Evolutionary conservation across 257 asterid genomes (phyloP).

Genomic region (Scutellaria barbata): DNA sequence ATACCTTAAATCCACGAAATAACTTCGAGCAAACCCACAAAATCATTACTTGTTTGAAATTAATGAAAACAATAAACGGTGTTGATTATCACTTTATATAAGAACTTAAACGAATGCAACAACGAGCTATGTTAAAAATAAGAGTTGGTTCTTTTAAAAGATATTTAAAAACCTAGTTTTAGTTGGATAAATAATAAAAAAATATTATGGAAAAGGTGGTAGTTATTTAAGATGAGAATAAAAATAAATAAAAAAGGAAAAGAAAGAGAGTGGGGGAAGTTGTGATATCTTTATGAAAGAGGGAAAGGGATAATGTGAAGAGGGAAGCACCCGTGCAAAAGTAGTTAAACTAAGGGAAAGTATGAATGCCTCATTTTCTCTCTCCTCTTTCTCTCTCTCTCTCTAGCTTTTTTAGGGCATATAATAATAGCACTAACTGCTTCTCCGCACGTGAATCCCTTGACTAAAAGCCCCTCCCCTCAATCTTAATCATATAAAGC

Average conservation of each 20-base stretch:
- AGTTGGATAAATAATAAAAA: no score
- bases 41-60: no score
- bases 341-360: conserved; percentile 42
- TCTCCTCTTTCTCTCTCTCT: neutral
- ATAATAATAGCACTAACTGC: neutral
- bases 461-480: conserved; percentile 34
- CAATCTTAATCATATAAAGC: conserved; percentile 13
- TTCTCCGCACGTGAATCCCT: conserved; percentile 56
- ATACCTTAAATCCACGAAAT: no score
- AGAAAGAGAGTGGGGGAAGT: conserved; percentile 25
- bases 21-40: no score
- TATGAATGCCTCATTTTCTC: conserved; percentile 41
- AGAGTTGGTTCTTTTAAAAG: neutral
- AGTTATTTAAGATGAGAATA: neutral
- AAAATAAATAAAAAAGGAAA: neutral
- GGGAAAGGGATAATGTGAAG: conserved; percentile 40
- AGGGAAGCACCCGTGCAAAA: conserved; percentile 58
- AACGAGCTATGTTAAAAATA: neutral
- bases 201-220: no score
- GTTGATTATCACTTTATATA: neutral
- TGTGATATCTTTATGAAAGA: conserved; percentile 44
- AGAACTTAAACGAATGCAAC: neutral
- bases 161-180: no score
- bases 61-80: no score
- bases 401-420: neutral